These are phyloP conservation scores for Phytophthora citrophthora DNA, from an alignment of 352 stramenopile species.

Conservation along the genomic window DNA sequence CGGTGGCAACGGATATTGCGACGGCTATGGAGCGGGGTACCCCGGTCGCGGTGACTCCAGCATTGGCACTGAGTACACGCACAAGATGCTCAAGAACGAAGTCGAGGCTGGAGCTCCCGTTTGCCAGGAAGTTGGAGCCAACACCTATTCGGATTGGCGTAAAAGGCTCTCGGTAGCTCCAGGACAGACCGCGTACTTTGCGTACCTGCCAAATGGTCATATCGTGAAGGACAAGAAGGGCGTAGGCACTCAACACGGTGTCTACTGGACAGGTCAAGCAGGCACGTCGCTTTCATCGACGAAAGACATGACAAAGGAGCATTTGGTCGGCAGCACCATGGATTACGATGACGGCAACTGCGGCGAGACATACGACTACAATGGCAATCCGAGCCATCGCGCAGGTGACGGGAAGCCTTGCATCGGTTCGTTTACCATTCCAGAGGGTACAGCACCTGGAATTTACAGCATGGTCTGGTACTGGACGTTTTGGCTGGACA, in stretches of 20 bases:
- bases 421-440: slow-evolving; percentile 60
- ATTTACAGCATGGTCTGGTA: slow-evolving; percentile 77
- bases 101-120: slow-evolving; percentile 55
- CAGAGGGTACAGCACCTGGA: slow-evolving; percentile 45
- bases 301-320: slow-evolving; percentile 50
- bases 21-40: slow-evolving; percentile 67
- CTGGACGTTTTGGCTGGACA: slow-evolving; percentile 72
- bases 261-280: slow-evolving; percentile 68
- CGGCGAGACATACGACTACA: slow-evolving; percentile 53
- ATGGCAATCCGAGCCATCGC: slow-evolving; percentile 49
- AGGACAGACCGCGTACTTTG: slow-evolving; percentile 53
- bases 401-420: slow-evolving; percentile 68
- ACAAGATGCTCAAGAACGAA: slow-evolving; percentile 77
- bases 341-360: slow-evolving; percentile 72
- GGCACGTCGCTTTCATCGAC: slow-evolving; percentile 49
- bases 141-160: slow-evolving; percentile 66
- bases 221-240: slow-evolving; percentile 76
- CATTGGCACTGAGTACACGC: slow-evolving; percentile 65
- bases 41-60: slow-evolving; percentile 52
- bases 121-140: slow-evolving; percentile 50
- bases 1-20: slow-evolving; percentile 67
- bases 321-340: slow-evolving; percentile 53
- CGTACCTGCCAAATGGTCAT: slow-evolving; percentile 67
- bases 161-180: slow-evolving; percentile 51
- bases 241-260: slow-evolving; percentile 56